Evolutionary conservation across 1,284 basidiomycete species (phyloP), one percentile per base, ranked within the genome.

Genomic region (Anthracocystis setariae): DNA sequence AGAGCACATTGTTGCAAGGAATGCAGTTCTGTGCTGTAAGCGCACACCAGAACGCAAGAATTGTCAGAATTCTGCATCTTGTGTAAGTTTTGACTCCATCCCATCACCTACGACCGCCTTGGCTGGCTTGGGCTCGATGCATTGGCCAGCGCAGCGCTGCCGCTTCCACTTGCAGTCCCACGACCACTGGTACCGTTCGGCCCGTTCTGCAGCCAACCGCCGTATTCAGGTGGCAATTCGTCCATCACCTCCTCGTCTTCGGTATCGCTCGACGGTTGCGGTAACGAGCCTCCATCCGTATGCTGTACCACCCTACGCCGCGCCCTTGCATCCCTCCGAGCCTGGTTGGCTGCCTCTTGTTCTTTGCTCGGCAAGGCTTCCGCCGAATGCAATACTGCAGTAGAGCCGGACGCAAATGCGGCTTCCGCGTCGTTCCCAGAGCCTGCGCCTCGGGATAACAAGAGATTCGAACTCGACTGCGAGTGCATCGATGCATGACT

Each of bases 151-250:
- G n/a, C n/a, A n/a, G n/a, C n/a, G n/a, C n/a, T n/a, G n/a, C n/a
- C n/a, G n/a, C n/a, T n/a, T n/a, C n/a, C n/a, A n/a, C n/a, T n/a
- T n/a, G n/a, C n/a, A 18, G 17, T 24, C 8, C 7, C 25, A 18
- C 23, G 21, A 25, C 23, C 49, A 29, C 35, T 38, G 7, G 42
- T 12, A 25, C 33, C 18, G 17, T 38, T 38, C 5, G 35, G n/a
- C 12, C 13, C 35, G 35, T 33, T 48, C 39, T 61, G 52, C n/a
- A 66, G 45, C 72, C 72, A 74, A 2, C 72, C 72, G 15, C 72
- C 72, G 24, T 74, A 74, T 33, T 72, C 63, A 17, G 72, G 72
- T 12, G 72, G 72, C 21, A 74, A 43, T 47, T 74, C 72, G 24
- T 71, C 72, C n/a, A 61, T 39, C 42, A 50, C 46, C 12, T 66